Percentiles rank a stretch among this genome's conserved stretches.
These are phyloP conservation scores for Phytophthora multivora DNA, from an alignment of 352 stramenopile species.

Conservation along the genomic window DNA sequence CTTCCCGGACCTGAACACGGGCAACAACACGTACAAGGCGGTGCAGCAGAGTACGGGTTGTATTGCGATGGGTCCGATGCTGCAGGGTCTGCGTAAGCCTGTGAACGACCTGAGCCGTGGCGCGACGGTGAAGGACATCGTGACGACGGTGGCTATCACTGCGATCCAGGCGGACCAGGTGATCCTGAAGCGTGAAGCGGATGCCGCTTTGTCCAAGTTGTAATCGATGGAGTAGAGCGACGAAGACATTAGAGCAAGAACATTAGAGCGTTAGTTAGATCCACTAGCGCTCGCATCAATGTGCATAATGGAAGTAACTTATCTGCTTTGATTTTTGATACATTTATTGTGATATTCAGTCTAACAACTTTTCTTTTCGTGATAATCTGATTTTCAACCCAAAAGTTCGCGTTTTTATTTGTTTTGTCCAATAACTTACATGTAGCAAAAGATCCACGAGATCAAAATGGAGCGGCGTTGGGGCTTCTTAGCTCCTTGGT, in stretches of 20 bases:
- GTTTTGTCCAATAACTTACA: neutral
- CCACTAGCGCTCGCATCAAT: constrained; percentile 2
- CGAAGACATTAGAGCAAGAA: constrained; percentile 19
- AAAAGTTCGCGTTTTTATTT: neutral
- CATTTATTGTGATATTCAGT: neutral
- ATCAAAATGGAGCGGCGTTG: neutral
- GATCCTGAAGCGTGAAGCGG: constrained; percentile 36
- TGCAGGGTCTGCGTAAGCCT: constrained; percentile 87
- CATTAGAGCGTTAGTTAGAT: constrained; percentile 4
- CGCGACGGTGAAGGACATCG: constrained; percentile 89
- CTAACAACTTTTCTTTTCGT: neutral
- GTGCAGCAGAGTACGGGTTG: constrained; percentile 82
- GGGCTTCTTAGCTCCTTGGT: constrained; percentile 10
- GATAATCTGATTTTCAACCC: neutral
- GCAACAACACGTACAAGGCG: constrained; percentile 92
- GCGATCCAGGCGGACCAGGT: constrained; percentile 85
- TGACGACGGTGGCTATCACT: constrained; percentile 90
- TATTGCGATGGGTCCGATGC: constrained; percentile 87
- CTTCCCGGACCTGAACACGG: constrained; percentile 89
- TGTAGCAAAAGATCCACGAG: neutral
- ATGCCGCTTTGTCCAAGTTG: constrained; percentile 19
- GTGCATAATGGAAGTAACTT: constrained; percentile 37
- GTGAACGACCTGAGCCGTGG: constrained; percentile 91
- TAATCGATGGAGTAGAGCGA: constrained; percentile 20
- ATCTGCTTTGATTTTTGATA: too few relatives aligned